Evolutionary conservation across 1,139 yeast species (phyloP).

Genomic region (Kodamaea derodonti): DNA sequence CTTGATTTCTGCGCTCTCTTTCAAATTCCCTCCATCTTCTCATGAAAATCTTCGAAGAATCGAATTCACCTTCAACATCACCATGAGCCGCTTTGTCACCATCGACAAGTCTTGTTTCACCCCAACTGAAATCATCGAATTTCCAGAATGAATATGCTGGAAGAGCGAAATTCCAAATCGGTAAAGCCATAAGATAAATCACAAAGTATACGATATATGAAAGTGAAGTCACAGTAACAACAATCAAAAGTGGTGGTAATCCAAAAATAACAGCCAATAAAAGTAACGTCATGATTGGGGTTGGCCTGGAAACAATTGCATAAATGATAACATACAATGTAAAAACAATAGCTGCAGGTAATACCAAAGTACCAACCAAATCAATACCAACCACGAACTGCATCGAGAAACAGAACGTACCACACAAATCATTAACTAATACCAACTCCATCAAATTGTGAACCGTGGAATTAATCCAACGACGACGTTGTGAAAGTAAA

Average conservation of each 20-base stretch:
- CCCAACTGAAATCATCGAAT: constrained; percentile 98
- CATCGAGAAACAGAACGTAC: constrained; percentile 96
- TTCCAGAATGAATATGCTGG: constrained; percentile 94
- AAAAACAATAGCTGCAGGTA: constrained; percentile 89
- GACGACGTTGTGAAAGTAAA: constrained; percentile 88
- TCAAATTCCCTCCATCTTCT: constrained; percentile 94
- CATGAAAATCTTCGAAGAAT: constrained; percentile 82
- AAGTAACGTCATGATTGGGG: constrained; percentile 77
- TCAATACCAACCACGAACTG: constrained; percentile 89
- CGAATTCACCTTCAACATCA: constrained; percentile 72
- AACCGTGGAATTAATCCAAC: constrained; percentile 98
- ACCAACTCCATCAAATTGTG: constrained; percentile 92
- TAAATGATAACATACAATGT: constrained; percentile 77
- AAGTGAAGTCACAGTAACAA: constrained; percentile 79
- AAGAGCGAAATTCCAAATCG: constrained; percentile 90
- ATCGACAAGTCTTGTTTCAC: constrained; percentile 85
- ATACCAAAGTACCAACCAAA: constrained; percentile 82
- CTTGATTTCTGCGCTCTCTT: constrained; percentile 49
- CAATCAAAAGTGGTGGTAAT: constrained; percentile 80
- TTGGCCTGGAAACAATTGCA: constrained; percentile 77
- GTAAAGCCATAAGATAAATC: constrained; percentile 76
- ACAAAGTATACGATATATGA: constrained; percentile 80
- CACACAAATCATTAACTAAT: constrained; percentile 87
- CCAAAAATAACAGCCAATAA: constrained; percentile 83
- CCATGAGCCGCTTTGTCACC: constrained; percentile 70